Evolutionary conservation across 805 yeast species (phyloP).

Genomic region (Saccharomycopsis fibuligera): DNA sequence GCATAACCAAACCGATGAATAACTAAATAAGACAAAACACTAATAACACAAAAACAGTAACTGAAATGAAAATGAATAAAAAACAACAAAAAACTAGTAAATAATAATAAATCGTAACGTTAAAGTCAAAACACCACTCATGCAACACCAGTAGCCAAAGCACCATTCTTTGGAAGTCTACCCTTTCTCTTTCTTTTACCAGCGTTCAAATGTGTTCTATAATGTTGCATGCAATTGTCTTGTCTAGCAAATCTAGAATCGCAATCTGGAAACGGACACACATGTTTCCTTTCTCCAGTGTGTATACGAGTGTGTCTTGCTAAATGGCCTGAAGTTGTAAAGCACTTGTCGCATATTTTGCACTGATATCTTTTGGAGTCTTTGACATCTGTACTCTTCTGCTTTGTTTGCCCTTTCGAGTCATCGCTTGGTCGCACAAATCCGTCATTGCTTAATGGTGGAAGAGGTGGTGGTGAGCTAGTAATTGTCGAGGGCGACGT

Average conservation of each 20-base stretch:
- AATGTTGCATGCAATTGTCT: constrained; percentile 93
- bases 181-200: constrained; percentile 17
- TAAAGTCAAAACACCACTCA: background rate
- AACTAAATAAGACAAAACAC: too few species aligned
- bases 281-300: constrained; percentile 84
- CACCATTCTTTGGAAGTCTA: background rate
- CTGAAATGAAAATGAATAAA: too few species aligned
- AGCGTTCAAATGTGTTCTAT: constrained; percentile 60
- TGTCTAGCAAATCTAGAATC: constrained; percentile 81
- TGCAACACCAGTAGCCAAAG: background rate
- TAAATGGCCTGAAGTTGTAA: constrained; percentile 87
- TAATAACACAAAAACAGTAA: too few species aligned
- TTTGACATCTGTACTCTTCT: constrained; percentile 1
- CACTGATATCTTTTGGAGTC: constrained; percentile 40
- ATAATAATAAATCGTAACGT: too few species aligned
- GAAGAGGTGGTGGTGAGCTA: background rate
- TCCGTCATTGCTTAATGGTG: background rate
- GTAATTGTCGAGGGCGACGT: background rate
- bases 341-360: constrained; percentile 50
- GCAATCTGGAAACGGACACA: constrained; percentile 83
- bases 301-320: constrained; percentile 87
- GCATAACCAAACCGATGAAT: too few species aligned
- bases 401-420: background rate
- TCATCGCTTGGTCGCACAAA: too few species aligned
- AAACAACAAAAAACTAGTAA: too few species aligned